Evolutionary conservation across 148 eudicot genomes (phyloP), one percentile per base, ranked within the genome.

Genomic region (Euryodendron excelsum): DNA sequence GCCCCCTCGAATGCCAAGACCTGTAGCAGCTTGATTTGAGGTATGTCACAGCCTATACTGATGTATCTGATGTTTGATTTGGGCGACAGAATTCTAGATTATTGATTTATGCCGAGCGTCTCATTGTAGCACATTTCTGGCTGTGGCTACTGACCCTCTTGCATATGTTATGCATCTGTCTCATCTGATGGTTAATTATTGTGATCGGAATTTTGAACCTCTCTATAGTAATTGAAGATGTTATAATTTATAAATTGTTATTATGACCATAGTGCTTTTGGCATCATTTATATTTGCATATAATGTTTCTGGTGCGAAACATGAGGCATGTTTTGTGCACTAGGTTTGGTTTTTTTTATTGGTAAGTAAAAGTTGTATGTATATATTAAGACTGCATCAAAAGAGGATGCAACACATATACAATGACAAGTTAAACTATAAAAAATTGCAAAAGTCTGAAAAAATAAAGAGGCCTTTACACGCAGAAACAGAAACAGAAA

Each of bases 1-100:
- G 12, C 69, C 80, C 5, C 80, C 82, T 33, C 82, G 58, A 69
- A 75, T 58, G 21, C 37, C 77, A 17, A 69, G 86, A 21, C 58
- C 53, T 7, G 45, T 47, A 70, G 3, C 61, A 18, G 44, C 36
- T 27, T 41, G 41, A 63, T 76, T 62, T 62, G 53, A 61, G 78
- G 41, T 76, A 56, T 27, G 2, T 47, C 37, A 27, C 52, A 12
- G 45, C 59, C 13, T 41, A 31, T 47, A 37, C 58, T 75, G 33
- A 6, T 59, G 21, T 36, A 12, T 58, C 15, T 2, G 21, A 37
- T 37, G 11, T 59, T 37, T 60, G 68, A 25, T 39, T n/a, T 74
- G 66, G 66, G 33, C 23, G 14, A 39, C 20, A 33, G 13, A n/a
- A 5, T 3, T 4, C 48, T 73, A 23, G 20, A 73, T 7, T 52